phyloP scores from a whole-genome alignment of 352 stramenopile genomes.

The Phytophthora chlamydospora region DNA sequence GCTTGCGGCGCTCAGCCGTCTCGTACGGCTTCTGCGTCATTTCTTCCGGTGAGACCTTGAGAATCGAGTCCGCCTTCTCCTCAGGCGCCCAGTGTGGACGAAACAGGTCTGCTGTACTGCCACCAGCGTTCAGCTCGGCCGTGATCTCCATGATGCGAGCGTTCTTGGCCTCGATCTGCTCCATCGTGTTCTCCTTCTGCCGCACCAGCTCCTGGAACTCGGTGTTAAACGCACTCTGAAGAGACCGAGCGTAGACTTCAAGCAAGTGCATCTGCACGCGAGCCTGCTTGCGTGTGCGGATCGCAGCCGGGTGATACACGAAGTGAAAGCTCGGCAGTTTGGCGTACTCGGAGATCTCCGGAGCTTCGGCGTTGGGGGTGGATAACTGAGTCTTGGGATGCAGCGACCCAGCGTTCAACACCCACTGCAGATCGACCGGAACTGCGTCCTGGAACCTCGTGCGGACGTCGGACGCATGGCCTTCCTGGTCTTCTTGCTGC shows the following conservation, averaged over 20 bases:
- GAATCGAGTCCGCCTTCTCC: slow-evolving; percentile 71
- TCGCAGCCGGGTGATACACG: slow-evolving; percentile 87
- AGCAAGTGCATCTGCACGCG: slow-evolving; percentile 89
- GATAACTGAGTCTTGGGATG: slow-evolving; percentile 44
- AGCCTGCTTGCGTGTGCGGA: slow-evolving; percentile 85
- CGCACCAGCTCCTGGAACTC: slow-evolving; percentile 79
- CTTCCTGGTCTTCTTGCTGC: slow-evolving; percentile 51
- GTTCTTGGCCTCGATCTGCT: slow-evolving; percentile 91
- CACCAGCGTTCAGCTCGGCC: slow-evolving; percentile 50
- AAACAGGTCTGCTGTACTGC: slow-evolving; percentile 44
- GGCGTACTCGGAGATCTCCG: slow-evolving; percentile 33
- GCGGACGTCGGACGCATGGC: slow-evolving; percentile 17
- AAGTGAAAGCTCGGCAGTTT: slow-evolving; percentile 65
- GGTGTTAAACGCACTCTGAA: slow-evolving; percentile 84
- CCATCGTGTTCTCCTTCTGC: slow-evolving; percentile 84
- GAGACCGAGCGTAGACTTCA: slow-evolving; percentile 63
- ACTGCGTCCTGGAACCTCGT: slow-evolving; percentile 62
- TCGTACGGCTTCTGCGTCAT: slow-evolving; percentile 90
- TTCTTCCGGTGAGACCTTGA: slow-evolving; percentile 73
- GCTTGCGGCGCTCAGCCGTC: slow-evolving; percentile 62
- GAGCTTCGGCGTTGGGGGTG: not conserved
- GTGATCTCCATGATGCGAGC: slow-evolving; percentile 89
- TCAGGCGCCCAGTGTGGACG: slow-evolving; percentile 54
- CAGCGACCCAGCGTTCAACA: slow-evolving; percentile 53
- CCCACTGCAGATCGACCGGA: slow-evolving; percentile 58